These are phyloP conservation scores for Aspergillus oerlinghausenensis DNA, from an alignment of 2,329 filamentous ascomycete species.

Conservation along the genomic window DNA sequence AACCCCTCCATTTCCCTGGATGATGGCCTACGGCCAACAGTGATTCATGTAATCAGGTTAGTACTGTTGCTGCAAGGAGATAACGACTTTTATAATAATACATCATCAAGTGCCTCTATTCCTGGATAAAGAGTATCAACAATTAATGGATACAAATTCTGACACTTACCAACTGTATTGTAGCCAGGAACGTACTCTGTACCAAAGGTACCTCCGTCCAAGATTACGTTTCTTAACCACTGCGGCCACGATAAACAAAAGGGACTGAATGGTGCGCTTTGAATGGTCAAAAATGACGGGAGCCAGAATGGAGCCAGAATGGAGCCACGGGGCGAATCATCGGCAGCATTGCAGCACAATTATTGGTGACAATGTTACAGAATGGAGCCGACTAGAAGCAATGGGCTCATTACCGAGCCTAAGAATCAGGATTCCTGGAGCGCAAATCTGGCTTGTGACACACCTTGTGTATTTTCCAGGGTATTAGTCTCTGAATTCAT, in stretches of 20 bases:
- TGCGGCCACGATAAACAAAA: background rate
- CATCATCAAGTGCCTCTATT: no score
- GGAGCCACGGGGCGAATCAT: constrained; percentile 8
- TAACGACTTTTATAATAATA: background rate
- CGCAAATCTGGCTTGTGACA: background rate
- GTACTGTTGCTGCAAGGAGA: background rate
- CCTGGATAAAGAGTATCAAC: background rate
- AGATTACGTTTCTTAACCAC: background rate
- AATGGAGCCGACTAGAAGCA: constrained; percentile 8
- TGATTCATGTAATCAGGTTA: background rate
- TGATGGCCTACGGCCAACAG: background rate
- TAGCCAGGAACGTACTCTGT: background rate
- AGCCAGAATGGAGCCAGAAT: background rate
- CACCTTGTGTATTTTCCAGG: background rate
- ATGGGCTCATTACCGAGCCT: constrained; percentile 10
- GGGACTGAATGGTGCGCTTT: constrained; percentile 3
- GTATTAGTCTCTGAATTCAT: background rate
- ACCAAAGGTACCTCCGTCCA: background rate
- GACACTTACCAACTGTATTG: background rate
- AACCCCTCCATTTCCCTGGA: background rate
- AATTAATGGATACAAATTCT: background rate
- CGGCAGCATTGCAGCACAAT: background rate
- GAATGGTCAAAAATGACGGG: constrained; percentile 4
- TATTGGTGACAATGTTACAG: constrained; percentile 14
- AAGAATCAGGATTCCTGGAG: constrained; percentile 6